These are phyloP conservation scores for Ophiostoma ulmi DNA, from an alignment of 2,329 filamentous ascomycete species.

Conservation along the genomic window DNA sequence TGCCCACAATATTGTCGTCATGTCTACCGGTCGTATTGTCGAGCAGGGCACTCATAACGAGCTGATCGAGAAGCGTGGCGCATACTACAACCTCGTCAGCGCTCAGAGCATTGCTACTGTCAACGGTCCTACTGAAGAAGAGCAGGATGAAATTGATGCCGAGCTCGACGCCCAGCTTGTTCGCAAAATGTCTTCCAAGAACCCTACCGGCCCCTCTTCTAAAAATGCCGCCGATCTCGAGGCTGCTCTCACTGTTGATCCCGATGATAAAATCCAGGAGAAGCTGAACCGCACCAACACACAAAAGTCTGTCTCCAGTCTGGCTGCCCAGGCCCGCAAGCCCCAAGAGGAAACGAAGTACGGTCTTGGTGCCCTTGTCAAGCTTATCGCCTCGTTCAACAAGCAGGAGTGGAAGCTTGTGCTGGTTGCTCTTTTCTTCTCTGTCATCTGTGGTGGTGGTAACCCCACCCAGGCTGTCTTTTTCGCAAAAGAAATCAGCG, in stretches of 20 bases:
- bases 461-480: conserved; percentile 64
- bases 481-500: conserved; percentile 81
- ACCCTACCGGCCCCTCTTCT: conserved; percentile 19
- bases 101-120: conserved; percentile 75
- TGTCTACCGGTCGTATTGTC: conserved; percentile 76
- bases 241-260: conserved; percentile 46
- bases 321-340: conserved; percentile 56
- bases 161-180: conserved; percentile 51
- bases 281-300: conserved; percentile 54
- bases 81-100: conserved; percentile 80
- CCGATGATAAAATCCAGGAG: conserved; percentile 56
- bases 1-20: conserved; percentile 93
- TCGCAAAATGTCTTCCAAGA: conserved; percentile 40
- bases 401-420: conserved; percentile 64
- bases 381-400: conserved; percentile 77
- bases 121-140: conserved; percentile 49
- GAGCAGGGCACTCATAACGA: conserved; percentile 87
- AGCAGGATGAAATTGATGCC: conserved; percentile 39
- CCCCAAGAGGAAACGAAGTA: conserved; percentile 50
- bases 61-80: conserved; percentile 62
- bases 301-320: conserved; percentile 61
- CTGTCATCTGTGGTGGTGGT: conserved; percentile 71
- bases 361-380: conserved; percentile 68
- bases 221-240: conserved; percentile 6
- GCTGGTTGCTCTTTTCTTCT: conserved; percentile 66